A percentile compares a stretch with the other conserved stretches of the same genome.
These are phyloP conservation scores for Plasmodium ovale DNA, from an alignment of 169 alveolate genomes.

Conservation along the genomic window DNA sequence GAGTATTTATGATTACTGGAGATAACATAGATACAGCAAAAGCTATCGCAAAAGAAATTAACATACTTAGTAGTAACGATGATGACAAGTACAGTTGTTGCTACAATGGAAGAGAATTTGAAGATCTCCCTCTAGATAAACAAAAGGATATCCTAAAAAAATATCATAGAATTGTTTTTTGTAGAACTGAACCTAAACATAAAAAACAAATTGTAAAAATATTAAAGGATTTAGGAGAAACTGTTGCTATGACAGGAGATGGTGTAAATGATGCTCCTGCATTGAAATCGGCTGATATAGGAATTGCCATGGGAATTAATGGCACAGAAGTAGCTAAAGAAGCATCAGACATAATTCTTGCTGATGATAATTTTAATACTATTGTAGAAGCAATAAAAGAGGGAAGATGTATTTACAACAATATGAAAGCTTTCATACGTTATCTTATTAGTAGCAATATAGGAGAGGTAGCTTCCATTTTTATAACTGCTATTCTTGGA, in stretches of 20 bases:
- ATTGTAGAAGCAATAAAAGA: slow-evolving; percentile 99
- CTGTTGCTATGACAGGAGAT: slow-evolving; percentile 98
- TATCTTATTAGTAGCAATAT: slow-evolving; percentile 98
- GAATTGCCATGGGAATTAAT: slow-evolving; percentile 99
- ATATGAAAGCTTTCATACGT: slow-evolving; percentile 98
- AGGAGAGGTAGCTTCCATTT: slow-evolving; percentile 99
- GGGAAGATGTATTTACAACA: slow-evolving; percentile 98
- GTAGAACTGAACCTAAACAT: slow-evolving; percentile 99
- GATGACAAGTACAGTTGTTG: slow-evolving; percentile 82
- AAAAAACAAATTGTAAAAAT: slow-evolving; percentile 97
- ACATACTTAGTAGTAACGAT: slow-evolving; percentile 86
- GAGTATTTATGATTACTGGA: slow-evolving; percentile 99
- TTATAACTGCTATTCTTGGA: slow-evolving; percentile 98
- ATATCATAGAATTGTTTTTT: slow-evolving; percentile 95
- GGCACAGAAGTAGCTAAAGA: slow-evolving; percentile 99
- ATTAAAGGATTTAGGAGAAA: slow-evolving; percentile 94
- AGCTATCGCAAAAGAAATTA: slow-evolving; percentile 97
- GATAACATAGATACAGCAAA: slow-evolving; percentile 98
- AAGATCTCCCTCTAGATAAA: slow-evolving; percentile 87
- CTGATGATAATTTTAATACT: slow-evolving; percentile 99
- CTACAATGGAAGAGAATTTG: slow-evolving; percentile 96
- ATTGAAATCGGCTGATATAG: slow-evolving; percentile 97
- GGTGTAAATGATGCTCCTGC: slow-evolving; percentile 99
- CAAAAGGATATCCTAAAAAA: slow-evolving; percentile 86
- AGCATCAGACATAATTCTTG: slow-evolving; percentile 99